A percentile compares a stretch with the other conserved stretches of the same genome.
Evolutionary conservation across 1,284 basidiomycete species (phyloP).

Genomic region (Ceratobasidium sp.): DNA sequence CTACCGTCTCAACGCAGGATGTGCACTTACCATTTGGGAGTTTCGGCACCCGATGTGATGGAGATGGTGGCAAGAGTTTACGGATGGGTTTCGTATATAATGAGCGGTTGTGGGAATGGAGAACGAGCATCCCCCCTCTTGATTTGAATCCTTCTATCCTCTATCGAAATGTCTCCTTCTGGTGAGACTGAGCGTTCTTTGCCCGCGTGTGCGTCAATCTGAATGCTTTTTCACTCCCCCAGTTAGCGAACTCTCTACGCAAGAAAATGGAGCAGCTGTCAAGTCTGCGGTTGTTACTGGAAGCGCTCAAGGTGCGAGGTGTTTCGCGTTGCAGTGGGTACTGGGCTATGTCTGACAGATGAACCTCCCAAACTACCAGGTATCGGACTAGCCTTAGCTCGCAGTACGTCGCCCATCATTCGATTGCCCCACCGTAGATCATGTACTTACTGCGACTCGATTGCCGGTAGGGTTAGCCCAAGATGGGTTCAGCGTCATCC

Average conservation of each 20-base stretch:
- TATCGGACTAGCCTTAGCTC: slow-evolving; percentile 61
- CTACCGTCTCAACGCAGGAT: not conserved
- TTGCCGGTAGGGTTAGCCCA: slow-evolving; percentile 55
- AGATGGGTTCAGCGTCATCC: slow-evolving; percentile 61
- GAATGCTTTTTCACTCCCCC: not conserved
- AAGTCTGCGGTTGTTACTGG: slow-evolving; percentile 58
- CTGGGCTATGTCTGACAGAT: too few relatives aligned
- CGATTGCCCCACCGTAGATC: not conserved
- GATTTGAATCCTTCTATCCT: not conserved
- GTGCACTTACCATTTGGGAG: not conserved
- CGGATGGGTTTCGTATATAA: slow-evolving; percentile 13
- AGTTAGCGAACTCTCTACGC: slow-evolving; percentile 8
- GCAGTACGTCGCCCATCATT: slow-evolving; percentile 48
- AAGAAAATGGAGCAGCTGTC: not conserved
- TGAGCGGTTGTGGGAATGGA: not conserved
- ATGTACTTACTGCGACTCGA: too few relatives aligned
- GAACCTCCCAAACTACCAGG: too few relatives aligned
- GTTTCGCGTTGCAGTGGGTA: too few relatives aligned
- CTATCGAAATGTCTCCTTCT: slow-evolving; percentile 17
- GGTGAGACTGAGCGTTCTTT: not conserved
- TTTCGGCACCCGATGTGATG: not conserved
- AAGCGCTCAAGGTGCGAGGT: slow-evolving; percentile 51
- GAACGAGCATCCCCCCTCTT: not conserved
- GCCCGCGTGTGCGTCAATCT: not conserved
- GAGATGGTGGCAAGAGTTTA: slow-evolving; percentile 12